Evolutionary conservation across 164 flowering plant species (phyloP), one percentile per base, ranked within the genome.

Genomic region (Piper betle): DNA sequence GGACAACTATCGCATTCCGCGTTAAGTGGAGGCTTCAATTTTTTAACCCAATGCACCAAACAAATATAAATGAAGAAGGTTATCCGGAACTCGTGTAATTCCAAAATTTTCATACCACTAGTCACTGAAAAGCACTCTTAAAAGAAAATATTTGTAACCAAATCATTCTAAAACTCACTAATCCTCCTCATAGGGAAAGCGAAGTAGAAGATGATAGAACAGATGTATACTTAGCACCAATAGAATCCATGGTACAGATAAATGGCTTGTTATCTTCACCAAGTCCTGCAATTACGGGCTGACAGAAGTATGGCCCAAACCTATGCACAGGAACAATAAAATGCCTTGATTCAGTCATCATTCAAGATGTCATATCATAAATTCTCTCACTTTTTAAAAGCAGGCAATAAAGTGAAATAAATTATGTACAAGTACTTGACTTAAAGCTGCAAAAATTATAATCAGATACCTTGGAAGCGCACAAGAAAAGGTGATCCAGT

Each of bases 211-310:
- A 25, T 13, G n/a, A 20, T 16, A 25, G 10, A 55, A 52, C 33
- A 42, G 17, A 2, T 6, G 78, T 89, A 64, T 81, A 92, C 97
- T 86, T 87, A 62, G 97, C 98, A 64, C 96, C 98, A 77, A 92
- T 87, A 1, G 94, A 85, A 71, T 92, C 98, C 91, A 84, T 86
- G 6, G 96, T 93, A 79, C 96, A 90, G 60, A 92, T 92, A 74
- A 89, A 92, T 17, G 98, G 98, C 66, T 80, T 83, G 80, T 87
- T 83, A 67, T 83, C 92, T 65, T 86, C 96, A 38, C 97, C 82
- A 64, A 89, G 66, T 69, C 98, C 98, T 77, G 98, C 98, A 78
- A 92, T 89, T 56, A 92, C 96, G 58, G 98, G 96, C 71, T 89
- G 96, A 72, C 84, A 79, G 62, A 92, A 84, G 73, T 89, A 92